Percentiles rank a stretch among this genome's conserved stretches.
Conservation (phyloP, 495 filamentous ascomycete genomes). For the Lophiotrema nucula region DNA sequence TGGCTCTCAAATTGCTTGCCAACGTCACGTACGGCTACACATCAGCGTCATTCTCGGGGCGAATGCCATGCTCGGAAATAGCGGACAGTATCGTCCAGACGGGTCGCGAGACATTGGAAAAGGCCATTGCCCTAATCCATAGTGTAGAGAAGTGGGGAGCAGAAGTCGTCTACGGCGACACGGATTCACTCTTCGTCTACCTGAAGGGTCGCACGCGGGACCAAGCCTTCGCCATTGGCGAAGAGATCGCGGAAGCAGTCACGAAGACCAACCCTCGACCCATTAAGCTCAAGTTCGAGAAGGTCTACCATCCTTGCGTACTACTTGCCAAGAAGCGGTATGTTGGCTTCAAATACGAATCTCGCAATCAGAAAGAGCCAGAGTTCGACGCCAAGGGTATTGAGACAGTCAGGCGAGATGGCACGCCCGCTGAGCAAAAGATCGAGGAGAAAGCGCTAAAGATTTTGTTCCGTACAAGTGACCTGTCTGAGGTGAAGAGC, state of each 20-base stretch:
- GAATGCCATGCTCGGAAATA: constrained; percentile 97
- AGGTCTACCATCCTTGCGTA: constrained; percentile 93
- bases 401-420: constrained; percentile 92
- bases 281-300: constrained; percentile 96
- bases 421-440: constrained; percentile 92
- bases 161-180: constrained; percentile 97
- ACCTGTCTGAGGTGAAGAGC: constrained; percentile 82
- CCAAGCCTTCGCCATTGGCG: constrained; percentile 87
- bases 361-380: constrained; percentile 69
- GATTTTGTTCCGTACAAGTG: constrained; percentile 82
- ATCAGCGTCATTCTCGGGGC: constrained; percentile 88
- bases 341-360: constrained; percentile 96
- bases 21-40: constrained; percentile 99
- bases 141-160: constrained; percentile 83
- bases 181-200: constrained; percentile 92
- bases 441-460: constrained; percentile 94
- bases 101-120: constrained; percentile 89
- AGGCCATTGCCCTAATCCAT: constrained; percentile 89
- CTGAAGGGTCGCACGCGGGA: constrained; percentile 82
- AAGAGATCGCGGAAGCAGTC: constrained; percentile 86
- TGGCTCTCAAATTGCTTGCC: constrained; percentile 94
- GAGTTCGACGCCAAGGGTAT: constrained; percentile 98
- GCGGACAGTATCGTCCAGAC: constrained; percentile 98
- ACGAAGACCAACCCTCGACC: constrained; percentile 90
- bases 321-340: constrained; percentile 97